phyloP scores from a whole-genome alignment of 495 filamentous ascomycete genomes.

The Pyrenula massariospora region DNA sequence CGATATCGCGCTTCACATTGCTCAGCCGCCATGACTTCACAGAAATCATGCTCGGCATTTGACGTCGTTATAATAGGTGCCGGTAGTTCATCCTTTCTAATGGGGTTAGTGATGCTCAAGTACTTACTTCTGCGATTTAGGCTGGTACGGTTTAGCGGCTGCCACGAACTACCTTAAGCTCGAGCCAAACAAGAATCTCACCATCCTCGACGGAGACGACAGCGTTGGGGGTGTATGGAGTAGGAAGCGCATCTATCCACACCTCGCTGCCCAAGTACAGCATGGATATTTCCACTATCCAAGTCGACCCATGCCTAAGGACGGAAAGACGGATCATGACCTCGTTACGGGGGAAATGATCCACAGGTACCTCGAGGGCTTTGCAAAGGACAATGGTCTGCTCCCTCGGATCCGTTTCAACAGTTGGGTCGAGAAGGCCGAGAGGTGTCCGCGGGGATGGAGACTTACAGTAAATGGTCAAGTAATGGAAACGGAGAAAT shows the following conservation, averaged over 20 bases:
- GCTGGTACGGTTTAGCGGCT: constrained; percentile 28
- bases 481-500: constrained; percentile 1
- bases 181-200: constrained; percentile 21
- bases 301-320: constrained; percentile 13
- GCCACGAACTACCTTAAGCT: constrained; percentile 31
- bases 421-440: constrained; percentile 4
- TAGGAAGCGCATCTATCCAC: constrained; percentile 34
- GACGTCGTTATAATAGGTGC: not conserved
- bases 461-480: not conserved
- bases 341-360: constrained; percentile 10
- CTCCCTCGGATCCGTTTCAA: constrained; percentile 9
- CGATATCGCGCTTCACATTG: no score
- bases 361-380: constrained; percentile 9
- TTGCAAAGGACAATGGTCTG: constrained; percentile 10
- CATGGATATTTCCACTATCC: constrained; percentile 26
- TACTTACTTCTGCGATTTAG: constrained; percentile 10
- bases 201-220: constrained; percentile 31
- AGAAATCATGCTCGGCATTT: not conserved
- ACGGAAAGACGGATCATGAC: constrained; percentile 5
- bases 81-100: not conserved
- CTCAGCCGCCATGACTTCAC: not conserved
- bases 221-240: constrained; percentile 41
- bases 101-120: not conserved
- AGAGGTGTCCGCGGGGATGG: not conserved
- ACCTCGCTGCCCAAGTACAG: constrained; percentile 25